phyloP scores from a whole-genome alignment of 345 rosid species.

The Boechera retrofracta region DNA sequence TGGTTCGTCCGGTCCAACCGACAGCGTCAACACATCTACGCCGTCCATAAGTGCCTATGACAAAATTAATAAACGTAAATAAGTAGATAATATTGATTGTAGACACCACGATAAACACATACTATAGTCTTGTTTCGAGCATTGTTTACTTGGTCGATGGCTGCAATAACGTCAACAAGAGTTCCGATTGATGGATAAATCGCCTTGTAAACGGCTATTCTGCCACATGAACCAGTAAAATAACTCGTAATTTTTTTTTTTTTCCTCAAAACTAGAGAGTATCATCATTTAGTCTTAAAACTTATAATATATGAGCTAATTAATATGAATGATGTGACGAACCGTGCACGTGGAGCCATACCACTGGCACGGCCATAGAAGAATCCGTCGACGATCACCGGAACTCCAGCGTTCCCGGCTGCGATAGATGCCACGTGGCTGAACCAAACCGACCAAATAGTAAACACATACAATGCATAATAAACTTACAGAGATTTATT shows the following conservation, averaged over 20 bases:
- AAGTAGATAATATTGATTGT: not conserved
- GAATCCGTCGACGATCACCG: slow-evolving; percentile 73
- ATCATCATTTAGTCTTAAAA: not conserved
- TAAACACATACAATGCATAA: not conserved
- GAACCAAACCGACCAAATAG: slow-evolving; percentile 16
- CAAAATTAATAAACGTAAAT: not conserved
- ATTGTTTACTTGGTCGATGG: slow-evolving; percentile 74
- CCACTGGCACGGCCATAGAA: slow-evolving; percentile 78
- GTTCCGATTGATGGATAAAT: slow-evolving; percentile 78
- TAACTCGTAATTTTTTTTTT: not conserved
- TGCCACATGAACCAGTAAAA: slow-evolving; percentile 27
- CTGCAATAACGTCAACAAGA: slow-evolving; percentile 80
- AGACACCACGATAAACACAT: not conserved
- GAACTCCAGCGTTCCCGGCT: slow-evolving; percentile 80
- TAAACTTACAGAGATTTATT: not conserved
- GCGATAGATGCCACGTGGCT: slow-evolving; percentile 90
- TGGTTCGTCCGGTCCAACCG: slow-evolving; percentile 76
- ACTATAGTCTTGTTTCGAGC: not conserved
- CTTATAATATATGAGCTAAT: not conserved
- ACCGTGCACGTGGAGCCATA: slow-evolving; percentile 92
- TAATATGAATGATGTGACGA: slow-evolving; percentile 8
- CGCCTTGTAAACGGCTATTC: slow-evolving; percentile 90
- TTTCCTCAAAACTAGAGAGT: not conserved
- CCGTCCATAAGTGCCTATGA: slow-evolving; percentile 71
- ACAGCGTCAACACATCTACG: slow-evolving; percentile 66